Percentiles rank a stretch among this genome's conserved stretches.
These are phyloP conservation scores for Naegleria gruberi DNA, from an alignment of 208 protist genomes.

Conservation along the genomic window DNA sequence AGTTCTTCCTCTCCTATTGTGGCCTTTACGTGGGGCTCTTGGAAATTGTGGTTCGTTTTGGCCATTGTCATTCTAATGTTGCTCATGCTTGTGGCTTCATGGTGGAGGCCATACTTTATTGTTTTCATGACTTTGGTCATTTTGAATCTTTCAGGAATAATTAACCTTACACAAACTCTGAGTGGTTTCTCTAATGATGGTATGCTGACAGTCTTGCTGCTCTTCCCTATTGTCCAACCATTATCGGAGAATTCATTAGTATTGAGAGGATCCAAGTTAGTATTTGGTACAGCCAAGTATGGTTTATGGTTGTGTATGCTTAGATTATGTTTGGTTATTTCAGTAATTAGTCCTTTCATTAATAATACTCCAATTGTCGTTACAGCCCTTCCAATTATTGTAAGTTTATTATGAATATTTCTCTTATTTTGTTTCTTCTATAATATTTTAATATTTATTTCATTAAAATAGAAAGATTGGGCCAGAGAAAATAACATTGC, in stretches of 20 bases:
- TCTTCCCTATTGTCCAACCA: neutral
- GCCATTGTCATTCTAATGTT: neutral
- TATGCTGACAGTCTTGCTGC: neutral
- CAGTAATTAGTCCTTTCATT: neutral
- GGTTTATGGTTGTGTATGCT: neutral
- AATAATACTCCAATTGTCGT: conserved; percentile 6
- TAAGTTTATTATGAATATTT: too few relatives aligned
- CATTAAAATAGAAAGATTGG: too few relatives aligned
- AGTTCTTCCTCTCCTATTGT: neutral
- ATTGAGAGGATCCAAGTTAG: neutral
- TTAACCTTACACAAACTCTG: neutral
- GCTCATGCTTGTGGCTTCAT: neutral
- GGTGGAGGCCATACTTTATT: neutral
- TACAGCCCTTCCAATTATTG: neutral
- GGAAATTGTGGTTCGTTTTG: neutral
- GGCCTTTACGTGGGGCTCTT: neutral
- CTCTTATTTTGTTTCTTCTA: too few relatives aligned
- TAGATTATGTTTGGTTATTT: neutral
- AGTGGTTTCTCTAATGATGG: neutral
- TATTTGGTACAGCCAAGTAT: neutral
- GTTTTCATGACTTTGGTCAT: neutral
- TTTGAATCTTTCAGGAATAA: neutral
- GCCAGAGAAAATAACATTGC: neutral
- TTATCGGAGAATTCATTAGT: neutral
- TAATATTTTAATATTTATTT: too few relatives aligned